Evolutionary conservation across 305 asterid species (phyloP).

Genomic region (Fraxinus floribunda): DNA sequence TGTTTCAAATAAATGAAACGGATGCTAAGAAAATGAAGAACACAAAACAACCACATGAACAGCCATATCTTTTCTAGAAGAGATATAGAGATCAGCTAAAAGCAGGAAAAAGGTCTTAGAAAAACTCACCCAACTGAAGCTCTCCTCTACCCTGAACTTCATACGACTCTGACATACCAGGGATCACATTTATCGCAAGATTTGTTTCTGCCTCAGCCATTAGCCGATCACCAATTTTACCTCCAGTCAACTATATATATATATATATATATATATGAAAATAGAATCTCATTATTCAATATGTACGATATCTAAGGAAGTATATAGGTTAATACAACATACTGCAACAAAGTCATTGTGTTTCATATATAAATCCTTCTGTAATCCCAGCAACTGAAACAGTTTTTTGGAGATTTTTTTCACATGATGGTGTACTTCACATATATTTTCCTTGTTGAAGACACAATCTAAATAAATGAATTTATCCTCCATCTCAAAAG

Average conservation of each 20-base stretch:
- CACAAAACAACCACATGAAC: slow-evolving; percentile 8
- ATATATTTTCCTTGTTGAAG: not conserved
- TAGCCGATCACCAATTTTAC: slow-evolving; percentile 94
- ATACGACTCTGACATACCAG: slow-evolving; percentile 84
- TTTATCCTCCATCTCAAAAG: not conserved
- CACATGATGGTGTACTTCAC: not conserved
- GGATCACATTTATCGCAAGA: slow-evolving; percentile 91
- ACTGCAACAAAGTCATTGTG: not conserved
- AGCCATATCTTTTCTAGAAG: slow-evolving; percentile 6
- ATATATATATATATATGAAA: slow-evolving; percentile 27
- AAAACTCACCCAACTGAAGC: slow-evolving; percentile 86
- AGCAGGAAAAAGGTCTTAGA: not conserved
- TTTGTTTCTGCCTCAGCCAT: slow-evolving; percentile 95
- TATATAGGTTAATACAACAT: not conserved
- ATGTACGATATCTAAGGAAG: slow-evolving; percentile 6
- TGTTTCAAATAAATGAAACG: slow-evolving; percentile 29
- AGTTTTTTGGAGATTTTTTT: not conserved
- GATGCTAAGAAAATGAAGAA: slow-evolving; percentile 15
- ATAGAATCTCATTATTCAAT: slow-evolving; percentile 22
- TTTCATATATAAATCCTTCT: not conserved
- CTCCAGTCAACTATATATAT: slow-evolving; percentile 78
- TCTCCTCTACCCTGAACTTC: slow-evolving; percentile 99
- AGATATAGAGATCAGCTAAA: not conserved
- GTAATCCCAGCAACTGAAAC: not conserved
- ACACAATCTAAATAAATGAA: not conserved